Conservation (phyloP, 345 rosid genomes). For the Kernera saxatilis region DNA sequence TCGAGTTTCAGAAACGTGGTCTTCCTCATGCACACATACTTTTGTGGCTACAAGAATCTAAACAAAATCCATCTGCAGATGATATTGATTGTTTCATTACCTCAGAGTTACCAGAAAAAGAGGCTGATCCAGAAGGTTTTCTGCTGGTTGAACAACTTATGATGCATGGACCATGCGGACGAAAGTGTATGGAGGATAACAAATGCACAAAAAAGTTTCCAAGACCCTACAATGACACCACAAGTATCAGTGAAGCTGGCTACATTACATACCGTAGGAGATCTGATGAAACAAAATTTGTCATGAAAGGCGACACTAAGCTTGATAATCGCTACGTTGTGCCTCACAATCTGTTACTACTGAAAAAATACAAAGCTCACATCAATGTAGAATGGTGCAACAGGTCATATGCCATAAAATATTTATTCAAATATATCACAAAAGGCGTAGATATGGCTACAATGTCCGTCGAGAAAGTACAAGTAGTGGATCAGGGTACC, state of each 20-base stretch:
- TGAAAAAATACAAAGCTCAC: neutral
- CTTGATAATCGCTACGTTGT: neutral
- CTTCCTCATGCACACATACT: neutral
- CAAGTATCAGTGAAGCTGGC: neutral
- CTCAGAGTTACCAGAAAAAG: neutral
- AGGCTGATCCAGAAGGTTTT: neutral
- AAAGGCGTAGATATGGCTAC: neutral
- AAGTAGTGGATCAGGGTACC: neutral
- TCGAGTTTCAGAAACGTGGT: neutral
- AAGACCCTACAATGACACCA: neutral
- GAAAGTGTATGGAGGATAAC: neutral
- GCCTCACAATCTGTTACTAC: neutral
- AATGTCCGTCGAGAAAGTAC: neutral
- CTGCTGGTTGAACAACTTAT: neutral
- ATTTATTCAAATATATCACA: constrained; percentile 1
- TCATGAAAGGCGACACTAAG: neutral
- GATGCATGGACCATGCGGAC: neutral
- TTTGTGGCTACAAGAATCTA: neutral
- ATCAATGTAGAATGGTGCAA: neutral
- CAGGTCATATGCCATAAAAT: neutral
- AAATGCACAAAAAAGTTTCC: neutral
- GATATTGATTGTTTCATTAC: neutral
- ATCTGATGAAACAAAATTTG: neutral
- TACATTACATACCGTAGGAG: neutral
- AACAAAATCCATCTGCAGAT: neutral